Percentiles rank a stretch among this genome's conserved stretches.
Evolutionary conservation across 106 monocot species (phyloP).

Genomic region (Dioscorea dumetorum): DNA sequence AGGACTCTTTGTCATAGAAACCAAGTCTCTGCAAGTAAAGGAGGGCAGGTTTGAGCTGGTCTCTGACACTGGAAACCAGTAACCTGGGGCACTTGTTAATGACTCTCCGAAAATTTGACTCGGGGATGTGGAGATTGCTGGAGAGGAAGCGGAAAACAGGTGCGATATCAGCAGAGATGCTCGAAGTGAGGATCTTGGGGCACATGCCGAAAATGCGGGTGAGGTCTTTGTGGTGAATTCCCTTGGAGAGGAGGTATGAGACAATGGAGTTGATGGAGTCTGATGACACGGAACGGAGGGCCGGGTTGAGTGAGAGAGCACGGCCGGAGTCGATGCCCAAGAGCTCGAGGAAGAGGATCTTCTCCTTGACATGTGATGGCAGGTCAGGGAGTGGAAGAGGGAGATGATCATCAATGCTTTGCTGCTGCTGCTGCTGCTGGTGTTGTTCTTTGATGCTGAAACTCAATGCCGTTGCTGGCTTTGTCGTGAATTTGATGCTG

Average conservation of each 20-base stretch:
- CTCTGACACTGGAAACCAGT: slow-evolving; percentile 47
- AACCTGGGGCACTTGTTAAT: slow-evolving; percentile 80
- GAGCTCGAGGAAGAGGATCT: slow-evolving; percentile 74
- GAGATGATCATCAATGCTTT: background rate
- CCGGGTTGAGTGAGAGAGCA: slow-evolving; percentile 46
- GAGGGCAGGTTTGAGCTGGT: slow-evolving; percentile 68
- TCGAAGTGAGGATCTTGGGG: slow-evolving; percentile 57
- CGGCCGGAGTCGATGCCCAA: slow-evolving; percentile 77
- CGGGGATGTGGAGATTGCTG: slow-evolving; percentile 37
- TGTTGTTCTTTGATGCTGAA: background rate
- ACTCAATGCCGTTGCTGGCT: slow-evolving; percentile 11
- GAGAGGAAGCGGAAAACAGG: slow-evolving; percentile 83
- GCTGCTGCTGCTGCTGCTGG: slow-evolving; percentile 1
- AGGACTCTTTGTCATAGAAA: slow-evolving; percentile 27
- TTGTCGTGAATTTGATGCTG: background rate
- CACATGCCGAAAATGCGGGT: slow-evolving; percentile 62
- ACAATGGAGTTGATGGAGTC: slow-evolving; percentile 61
- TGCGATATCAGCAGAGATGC: slow-evolving; percentile 29
- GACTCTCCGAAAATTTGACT: slow-evolving; percentile 21
- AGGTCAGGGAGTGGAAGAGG: slow-evolving; percentile 40
- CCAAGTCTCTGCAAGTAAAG: slow-evolving; percentile 60
- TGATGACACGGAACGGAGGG: slow-evolving; percentile 40
- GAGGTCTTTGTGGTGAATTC: slow-evolving; percentile 72
- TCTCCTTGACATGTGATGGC: slow-evolving; percentile 50
- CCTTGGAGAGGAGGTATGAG: slow-evolving; percentile 63